Percentiles rank a stretch among this genome's conserved stretches.
Conservation (phyloP, 768 basidiomycete species). For the Exidia glandulosa region DNA sequence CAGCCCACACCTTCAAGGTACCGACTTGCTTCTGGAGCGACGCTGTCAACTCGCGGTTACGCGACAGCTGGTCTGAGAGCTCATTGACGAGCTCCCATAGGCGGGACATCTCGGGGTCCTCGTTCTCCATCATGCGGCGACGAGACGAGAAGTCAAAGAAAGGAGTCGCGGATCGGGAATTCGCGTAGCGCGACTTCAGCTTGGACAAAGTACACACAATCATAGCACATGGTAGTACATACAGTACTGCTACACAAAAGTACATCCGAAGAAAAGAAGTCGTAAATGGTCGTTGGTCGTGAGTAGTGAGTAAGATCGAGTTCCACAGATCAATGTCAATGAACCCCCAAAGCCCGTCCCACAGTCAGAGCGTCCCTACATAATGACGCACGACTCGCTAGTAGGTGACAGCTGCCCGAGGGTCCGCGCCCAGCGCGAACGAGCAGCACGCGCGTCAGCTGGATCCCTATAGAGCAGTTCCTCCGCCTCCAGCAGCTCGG, state of each 20-base stretch:
- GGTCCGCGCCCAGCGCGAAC: not conserved
- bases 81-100: slow-evolving; percentile 75
- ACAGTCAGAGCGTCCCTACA: not conserved
- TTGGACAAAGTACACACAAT: not conserved
- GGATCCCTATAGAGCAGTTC: not conserved
- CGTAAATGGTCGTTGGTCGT: not conserved
- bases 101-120: slow-evolving; percentile 46
- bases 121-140: slow-evolving; percentile 8
- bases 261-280: not conserved
- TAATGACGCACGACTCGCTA: not conserved
- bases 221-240: not conserved
- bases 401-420: not conserved
- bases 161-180: not conserved
- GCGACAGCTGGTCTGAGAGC: slow-evolving; percentile 69
- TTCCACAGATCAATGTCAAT: not conserved
- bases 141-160: not conserved
- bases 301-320: not conserved
- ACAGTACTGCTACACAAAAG: not conserved
- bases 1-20: slow-evolving; percentile 56
- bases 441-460: not conserved
- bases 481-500: not conserved
- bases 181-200: not conserved
- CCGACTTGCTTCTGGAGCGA: slow-evolving; percentile 59
- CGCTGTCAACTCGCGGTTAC: slow-evolving; percentile 66
- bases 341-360: no score